A percentile compares a stretch with the other conserved stretches of the same genome.
phyloP scores from a whole-genome alignment of 495 filamentous ascomycete genomes.

The Penicillium odoratum region DNA sequence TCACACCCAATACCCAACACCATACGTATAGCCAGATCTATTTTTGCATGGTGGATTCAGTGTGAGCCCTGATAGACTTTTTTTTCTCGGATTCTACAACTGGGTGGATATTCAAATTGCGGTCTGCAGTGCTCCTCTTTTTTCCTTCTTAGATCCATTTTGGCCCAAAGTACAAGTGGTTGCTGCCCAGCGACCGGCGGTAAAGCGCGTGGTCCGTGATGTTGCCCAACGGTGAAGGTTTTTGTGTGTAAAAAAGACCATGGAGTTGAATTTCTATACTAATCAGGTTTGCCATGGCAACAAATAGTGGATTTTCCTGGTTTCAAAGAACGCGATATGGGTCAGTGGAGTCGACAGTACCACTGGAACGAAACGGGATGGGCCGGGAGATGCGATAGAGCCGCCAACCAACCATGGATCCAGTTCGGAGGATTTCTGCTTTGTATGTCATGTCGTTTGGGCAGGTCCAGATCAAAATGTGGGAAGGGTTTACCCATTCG shows the following conservation, averaged over 20 bases:
- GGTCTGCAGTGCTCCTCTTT: constrained; percentile 34
- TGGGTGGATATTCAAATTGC: constrained; percentile 31
- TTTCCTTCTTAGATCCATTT: constrained; percentile 15
- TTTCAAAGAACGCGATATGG: constrained; percentile 13
- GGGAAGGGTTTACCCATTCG: constrained; percentile 10
- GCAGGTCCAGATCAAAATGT: constrained; percentile 10
- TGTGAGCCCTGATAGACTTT: constrained; percentile 4
- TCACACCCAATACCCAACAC: background rate
- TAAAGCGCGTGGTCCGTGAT: constrained; percentile 35
- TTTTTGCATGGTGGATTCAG: constrained; percentile 13
- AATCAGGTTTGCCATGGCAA: constrained; percentile 30
- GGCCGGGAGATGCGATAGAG: constrained; percentile 16
- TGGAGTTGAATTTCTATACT: constrained; percentile 11
- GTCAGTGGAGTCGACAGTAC: constrained; percentile 30
- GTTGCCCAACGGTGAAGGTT: constrained; percentile 35
- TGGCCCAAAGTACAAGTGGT: constrained; percentile 26
- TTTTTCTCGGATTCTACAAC: background rate
- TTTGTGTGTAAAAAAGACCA: constrained; percentile 18
- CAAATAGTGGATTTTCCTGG: constrained; percentile 17
- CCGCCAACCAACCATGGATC: constrained; percentile 29
- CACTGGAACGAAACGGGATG: constrained; percentile 32
- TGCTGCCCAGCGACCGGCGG: constrained; percentile 46
- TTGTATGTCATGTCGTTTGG: constrained; percentile 4
- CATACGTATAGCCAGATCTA: constrained; percentile 2
- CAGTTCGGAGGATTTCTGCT: constrained; percentile 1